Evolutionary conservation across 306 rosid genomes (phyloP).

Genomic region (Astragalus glycyphyllos): DNA sequence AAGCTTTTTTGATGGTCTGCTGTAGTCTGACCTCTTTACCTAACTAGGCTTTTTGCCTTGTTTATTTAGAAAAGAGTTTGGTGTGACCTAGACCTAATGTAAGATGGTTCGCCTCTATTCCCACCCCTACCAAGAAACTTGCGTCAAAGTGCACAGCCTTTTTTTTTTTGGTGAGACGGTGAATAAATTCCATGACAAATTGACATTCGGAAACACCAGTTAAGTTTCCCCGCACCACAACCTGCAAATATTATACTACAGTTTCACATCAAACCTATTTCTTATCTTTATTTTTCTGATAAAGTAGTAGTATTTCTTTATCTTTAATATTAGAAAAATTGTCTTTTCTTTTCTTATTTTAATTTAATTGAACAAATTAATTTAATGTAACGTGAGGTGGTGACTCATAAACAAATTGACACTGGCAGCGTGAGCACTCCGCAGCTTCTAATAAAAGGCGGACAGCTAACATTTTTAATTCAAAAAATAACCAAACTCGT

Average conservation of each 20-base stretch:
- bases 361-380: not conserved
- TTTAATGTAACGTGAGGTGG: not conserved
- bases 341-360: not conserved
- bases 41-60: too few relatives aligned
- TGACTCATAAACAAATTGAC: not conserved
- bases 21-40: too few relatives aligned
- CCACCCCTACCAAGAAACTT: not conserved
- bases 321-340: not conserved
- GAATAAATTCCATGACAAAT: not conserved
- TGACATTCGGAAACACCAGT: conserved; percentile 23
- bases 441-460: not conserved
- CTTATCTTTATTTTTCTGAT: too few relatives aligned
- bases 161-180: too few relatives aligned
- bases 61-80: too few relatives aligned
- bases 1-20: too few relatives aligned
- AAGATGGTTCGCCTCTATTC: too few relatives aligned
- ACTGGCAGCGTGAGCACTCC: not conserved
- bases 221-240: not conserved
- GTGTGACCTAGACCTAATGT: too few relatives aligned
- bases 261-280: too few relatives aligned
- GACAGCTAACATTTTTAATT: not conserved
- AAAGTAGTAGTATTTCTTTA: too few relatives aligned
- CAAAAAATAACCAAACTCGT: not conserved
- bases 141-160: conserved; percentile 25
- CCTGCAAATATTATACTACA: too few relatives aligned